phyloP scores from a whole-genome alignment of 1,284 basidiomycete species.

The Cutaneotrichosporon dermatis region DNA sequence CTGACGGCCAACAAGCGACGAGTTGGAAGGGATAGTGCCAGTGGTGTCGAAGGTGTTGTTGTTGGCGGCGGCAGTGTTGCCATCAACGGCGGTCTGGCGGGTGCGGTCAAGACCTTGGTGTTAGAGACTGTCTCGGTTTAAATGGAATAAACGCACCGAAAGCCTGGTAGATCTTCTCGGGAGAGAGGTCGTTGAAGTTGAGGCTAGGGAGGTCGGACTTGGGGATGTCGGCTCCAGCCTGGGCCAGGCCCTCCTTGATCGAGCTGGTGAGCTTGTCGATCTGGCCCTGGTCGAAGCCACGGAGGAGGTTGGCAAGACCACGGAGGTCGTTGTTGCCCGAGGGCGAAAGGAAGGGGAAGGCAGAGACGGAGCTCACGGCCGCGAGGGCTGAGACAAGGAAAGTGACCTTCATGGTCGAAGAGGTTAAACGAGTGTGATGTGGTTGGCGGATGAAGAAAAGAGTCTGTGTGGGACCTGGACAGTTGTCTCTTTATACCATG shows the following conservation, averaged over 20 bases:
- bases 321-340: slow-evolving; percentile 6
- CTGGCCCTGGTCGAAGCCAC: slow-evolving; percentile 3
- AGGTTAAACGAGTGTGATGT: slow-evolving; percentile 4
- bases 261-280: slow-evolving; percentile 3
- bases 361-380: slow-evolving; percentile 6
- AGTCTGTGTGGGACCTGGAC: not conserved
- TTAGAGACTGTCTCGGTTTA: not conserved
- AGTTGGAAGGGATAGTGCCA: not conserved
- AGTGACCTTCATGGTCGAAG: slow-evolving; percentile 10
- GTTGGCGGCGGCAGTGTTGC: slow-evolving; percentile 2
- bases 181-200: slow-evolving; percentile 2
- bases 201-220: slow-evolving; percentile 2
- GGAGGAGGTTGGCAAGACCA: slow-evolving; percentile 4
- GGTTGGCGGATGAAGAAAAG: not conserved
- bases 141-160: not conserved
- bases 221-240: slow-evolving; percentile 7
- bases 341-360: slow-evolving; percentile 14
- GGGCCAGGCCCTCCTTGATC: slow-evolving; percentile 12
- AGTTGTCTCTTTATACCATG: not conserved
- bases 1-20: not conserved
- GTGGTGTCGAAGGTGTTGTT: not conserved
- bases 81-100: slow-evolving; percentile 4
- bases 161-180: slow-evolving; percentile 6
- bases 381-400: not conserved
- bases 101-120: not conserved